phyloP scores from a whole-genome alignment of 306 rosid species.

The Cyclanthera cordifolia region DNA sequence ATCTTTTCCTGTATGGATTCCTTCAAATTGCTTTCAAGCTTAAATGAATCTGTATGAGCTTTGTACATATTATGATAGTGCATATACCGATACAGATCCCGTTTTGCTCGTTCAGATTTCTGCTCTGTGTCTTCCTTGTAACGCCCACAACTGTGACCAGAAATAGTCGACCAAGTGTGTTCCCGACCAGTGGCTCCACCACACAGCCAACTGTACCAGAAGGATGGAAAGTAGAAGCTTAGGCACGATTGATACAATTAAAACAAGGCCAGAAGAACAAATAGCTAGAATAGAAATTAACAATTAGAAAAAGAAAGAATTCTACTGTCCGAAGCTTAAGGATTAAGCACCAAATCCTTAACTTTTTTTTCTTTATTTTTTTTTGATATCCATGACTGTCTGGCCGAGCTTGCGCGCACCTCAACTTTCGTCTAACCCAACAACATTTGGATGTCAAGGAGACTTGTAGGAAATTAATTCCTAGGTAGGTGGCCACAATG shows the following conservation, averaged over 20 bases:
- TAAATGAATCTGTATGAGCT: conserved; percentile 95
- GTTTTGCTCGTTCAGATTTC: conserved; percentile 71
- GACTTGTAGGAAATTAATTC: no score
- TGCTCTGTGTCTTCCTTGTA: conserved; percentile 52
- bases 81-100: conserved; percentile 72
- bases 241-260: not conserved
- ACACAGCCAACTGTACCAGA: conserved; percentile 82
- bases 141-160: conserved; percentile 95
- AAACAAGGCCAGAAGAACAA: not conserved
- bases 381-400: no score
- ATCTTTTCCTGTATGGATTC: conserved; percentile 53
- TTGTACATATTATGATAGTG: conserved; percentile 85
- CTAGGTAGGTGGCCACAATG: no score
- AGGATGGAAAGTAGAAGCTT: conserved; percentile 9
- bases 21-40: conserved; percentile 73
- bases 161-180: conserved; percentile 75
- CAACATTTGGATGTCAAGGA: no score
- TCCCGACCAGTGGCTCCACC: conserved; percentile 91
- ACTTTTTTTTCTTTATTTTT: no score
- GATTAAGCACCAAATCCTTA: no score
- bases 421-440: no score
- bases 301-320: not conserved
- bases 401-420: no score
- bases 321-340: not conserved
- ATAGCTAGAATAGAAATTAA: not conserved